Percentiles rank a stretch among this genome's conserved stretches.
phyloP scores from a whole-genome alignment of 2,329 filamentous ascomycete genomes.

The Teratosphaeria epicoccoides region DNA sequence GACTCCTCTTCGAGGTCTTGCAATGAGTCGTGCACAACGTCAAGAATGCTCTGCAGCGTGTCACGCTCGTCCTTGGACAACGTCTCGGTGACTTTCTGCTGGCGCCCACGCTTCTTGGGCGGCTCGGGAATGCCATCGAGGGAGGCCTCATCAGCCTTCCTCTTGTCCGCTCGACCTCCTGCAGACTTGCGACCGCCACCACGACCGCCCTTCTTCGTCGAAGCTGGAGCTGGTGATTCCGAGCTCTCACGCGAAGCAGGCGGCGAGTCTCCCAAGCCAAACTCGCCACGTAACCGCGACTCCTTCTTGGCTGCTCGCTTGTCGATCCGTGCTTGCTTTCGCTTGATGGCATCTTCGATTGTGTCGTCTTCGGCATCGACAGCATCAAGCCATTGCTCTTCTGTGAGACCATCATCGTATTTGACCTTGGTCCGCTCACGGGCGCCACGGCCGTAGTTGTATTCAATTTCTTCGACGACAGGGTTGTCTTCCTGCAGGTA shows the following conservation, averaged over 20 bases:
- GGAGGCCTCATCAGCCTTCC: constrained; percentile 65
- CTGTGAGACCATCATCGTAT: constrained; percentile 94
- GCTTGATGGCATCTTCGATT: constrained; percentile 82
- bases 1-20: constrained; percentile 78
- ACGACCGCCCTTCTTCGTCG: constrained; percentile 66
- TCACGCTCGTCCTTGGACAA: constrained; percentile 60
- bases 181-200: constrained; percentile 48
- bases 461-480: constrained; percentile 66
- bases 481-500: constrained; percentile 82
- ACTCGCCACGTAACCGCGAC: constrained; percentile 41
- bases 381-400: constrained; percentile 97
- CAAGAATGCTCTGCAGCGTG: constrained; percentile 69
- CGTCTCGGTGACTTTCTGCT: constrained; percentile 56
- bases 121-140: constrained; percentile 60
- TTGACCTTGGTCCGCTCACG: constrained; percentile 88
- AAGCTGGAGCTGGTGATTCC: constrained; percentile 55
- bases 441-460: constrained; percentile 74
- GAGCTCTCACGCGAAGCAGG: constrained; percentile 70
- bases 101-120: constrained; percentile 62
- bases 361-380: constrained; percentile 94
- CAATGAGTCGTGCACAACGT: constrained; percentile 64
- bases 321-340: constrained; percentile 77
- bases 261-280: constrained; percentile 58
- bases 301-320: constrained; percentile 67
- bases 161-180: constrained; percentile 52